Base-by-base conservation (phyloP, 140 eudicot species). In the Oenanthe javanica region DNA sequence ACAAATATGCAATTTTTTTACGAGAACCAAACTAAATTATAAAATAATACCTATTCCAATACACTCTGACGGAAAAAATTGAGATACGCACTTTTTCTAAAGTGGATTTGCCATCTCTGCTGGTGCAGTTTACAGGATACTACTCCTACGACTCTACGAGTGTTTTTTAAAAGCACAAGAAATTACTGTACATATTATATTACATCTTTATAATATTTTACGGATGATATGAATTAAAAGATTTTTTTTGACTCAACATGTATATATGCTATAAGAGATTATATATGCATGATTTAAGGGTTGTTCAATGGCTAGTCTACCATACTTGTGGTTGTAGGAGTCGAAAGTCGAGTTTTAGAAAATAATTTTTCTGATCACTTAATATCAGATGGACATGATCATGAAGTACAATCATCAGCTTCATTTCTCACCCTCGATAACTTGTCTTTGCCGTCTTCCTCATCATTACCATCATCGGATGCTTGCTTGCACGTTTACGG, bases 401-500 rank as follows among this genome's bases (percentile, higher is more conserved):
- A 21, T 75, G 73, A 0, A 10, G 3, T 0, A 10, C 40, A 10
- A 25, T 27, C 73, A 67, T 67, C 73, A 12, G 27, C 73, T 67
- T 36, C 73, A 67, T 10, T 2, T 67, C 73, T 67, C 18, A 45
- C 25, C 7, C 48, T 38, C n/a, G 1, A 71, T 0, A 57, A 57
- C 31, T 19, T 57, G 27, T 57, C 66, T 1, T 57, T 21, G 31
- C 66, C 66, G 5, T 42, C 76, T 15, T 14, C 76, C 47, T 71
- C 76, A 71, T 16, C 46, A 2, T 21, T 52, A 4, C 15, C 21
- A 21, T 45, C 55, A 12, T 21, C 78, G 50, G 76, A 27, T 51
- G 76, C 75, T 5, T 87, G 88, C 42, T 76, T 64, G 8, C 87
- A 81, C 76, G 63, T 79, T 15, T 87, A 87, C 21, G 88, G 86